Conservation (phyloP, 1,284 basidiomycete species). For the Abortiporus biennis region DNA sequence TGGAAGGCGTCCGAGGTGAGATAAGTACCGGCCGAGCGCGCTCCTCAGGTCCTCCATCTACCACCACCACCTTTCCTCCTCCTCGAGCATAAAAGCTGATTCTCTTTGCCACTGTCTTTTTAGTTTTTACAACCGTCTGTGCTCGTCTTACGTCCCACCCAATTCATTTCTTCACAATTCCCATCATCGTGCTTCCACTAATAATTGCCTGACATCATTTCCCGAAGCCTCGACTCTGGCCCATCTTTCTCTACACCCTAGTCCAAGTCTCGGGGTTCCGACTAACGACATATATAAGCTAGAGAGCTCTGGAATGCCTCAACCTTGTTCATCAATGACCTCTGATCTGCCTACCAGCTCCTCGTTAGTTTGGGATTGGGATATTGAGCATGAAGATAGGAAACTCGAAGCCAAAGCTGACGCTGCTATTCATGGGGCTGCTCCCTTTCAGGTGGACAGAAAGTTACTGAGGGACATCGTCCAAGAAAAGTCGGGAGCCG, state of each 20-base stretch:
- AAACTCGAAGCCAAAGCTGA: slow-evolving; percentile 55
- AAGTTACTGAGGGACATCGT: slow-evolving; percentile 68
- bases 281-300: too few relatives aligned
- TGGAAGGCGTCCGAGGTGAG: slow-evolving; percentile 13
- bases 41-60: slow-evolving; percentile 6
- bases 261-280: too few relatives aligned
- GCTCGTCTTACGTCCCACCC: slow-evolving; percentile 9
- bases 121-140: slow-evolving; percentile 9
- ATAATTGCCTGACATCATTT: background rate
- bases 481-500: slow-evolving; percentile 55
- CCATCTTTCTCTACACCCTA: too few relatives aligned
- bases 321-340: slow-evolving; percentile 8
- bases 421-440: slow-evolving; percentile 46
- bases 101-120: background rate
- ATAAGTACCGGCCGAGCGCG: slow-evolving; percentile 13
- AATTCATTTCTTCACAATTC: slow-evolving; percentile 1
- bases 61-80: slow-evolving; percentile 4
- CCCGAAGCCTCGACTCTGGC: background rate
- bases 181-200: background rate
- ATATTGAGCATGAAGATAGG: slow-evolving; percentile 58
- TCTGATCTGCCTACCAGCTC: slow-evolving; percentile 10
- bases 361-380: slow-evolving; percentile 58
- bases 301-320: too few relatives aligned
- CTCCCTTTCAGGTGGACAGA: slow-evolving; percentile 68
- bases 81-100: background rate